Base-by-base conservation (phyloP, 108 stramenopile genomes). In the Fistulifera solaris region DNA sequence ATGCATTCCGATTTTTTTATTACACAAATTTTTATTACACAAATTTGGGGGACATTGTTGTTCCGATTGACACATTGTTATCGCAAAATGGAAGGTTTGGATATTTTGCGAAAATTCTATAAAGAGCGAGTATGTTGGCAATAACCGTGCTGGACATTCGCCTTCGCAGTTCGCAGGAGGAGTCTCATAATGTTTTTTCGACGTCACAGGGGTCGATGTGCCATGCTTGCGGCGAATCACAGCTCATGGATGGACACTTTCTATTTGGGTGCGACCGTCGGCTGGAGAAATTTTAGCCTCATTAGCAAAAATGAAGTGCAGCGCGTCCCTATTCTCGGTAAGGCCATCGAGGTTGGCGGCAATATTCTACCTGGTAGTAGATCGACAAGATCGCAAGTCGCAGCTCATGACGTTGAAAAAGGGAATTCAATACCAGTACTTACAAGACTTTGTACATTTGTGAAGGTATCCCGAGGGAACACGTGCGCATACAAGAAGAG, bases 181-280 rank as follows among this genome's bases (percentile, higher is more conserved):
- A n/a, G n/a, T n/a, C n/a, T n/a, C n/a, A n/a, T n/a, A n/a, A n/a
- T n/a, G n/a, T n/a, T n/a, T n/a, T n/a, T n/a, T n/a, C n/a, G n/a
- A n/a, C n/a, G n/a, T n/a, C n/a, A n/a, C n/a, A n/a, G n/a, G 74
- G 68, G 55, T 47, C 75, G 67, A 55, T 68, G 74, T 26, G 83
- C 76, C 50, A 89, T 93, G 91, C 85, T 87, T 72, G 91, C 89
- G 21, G 83, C 86, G 27, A 93, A 93, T 59, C 91, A 93, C 78
- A 81, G 78, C 49, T 79, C 77, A 25, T 93, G 91, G 91, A 81
- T 93, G 87, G 91, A 93, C 48, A 93, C 89, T 50, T 87, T 87
- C 10, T 87, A 77, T 52, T 24, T 93, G 24, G 91, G 87, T 22
- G 67, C 78, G 28, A 68, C 81, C 21, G 80, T 93, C 26, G 91